phyloP scores from a whole-genome alignment of 2,329 filamentous ascomycete genomes.

The Ophiostoma fasciatum region DNA sequence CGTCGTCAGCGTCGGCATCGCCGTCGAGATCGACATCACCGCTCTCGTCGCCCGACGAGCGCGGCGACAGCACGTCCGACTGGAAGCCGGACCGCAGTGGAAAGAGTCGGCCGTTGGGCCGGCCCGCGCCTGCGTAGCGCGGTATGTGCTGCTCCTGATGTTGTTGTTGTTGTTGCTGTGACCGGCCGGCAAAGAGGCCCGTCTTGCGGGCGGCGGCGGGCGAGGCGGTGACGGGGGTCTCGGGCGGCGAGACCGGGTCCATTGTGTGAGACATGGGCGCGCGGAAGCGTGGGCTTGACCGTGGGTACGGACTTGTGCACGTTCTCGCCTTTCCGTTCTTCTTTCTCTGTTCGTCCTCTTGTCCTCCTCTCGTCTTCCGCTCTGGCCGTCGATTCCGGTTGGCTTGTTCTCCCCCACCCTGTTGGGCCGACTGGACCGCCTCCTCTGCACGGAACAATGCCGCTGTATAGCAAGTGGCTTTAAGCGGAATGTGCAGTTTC shows the following conservation, averaged over 20 bases:
- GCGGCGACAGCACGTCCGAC: conserved; percentile 24
- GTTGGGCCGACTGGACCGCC: too few relatives aligned
- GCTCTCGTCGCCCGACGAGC: conserved; percentile 18
- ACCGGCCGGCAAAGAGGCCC: conserved; percentile 8
- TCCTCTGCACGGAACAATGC: too few relatives aligned
- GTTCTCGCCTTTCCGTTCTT: too few relatives aligned
- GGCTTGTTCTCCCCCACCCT: too few relatives aligned
- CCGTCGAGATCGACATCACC: not conserved
- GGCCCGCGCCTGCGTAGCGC: too few relatives aligned
- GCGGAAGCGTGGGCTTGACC: not conserved
- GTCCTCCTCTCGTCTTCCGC: too few relatives aligned
- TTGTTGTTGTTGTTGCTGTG: too few relatives aligned
- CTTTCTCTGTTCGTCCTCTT: too few relatives aligned
- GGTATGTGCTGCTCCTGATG: conserved; percentile 3
- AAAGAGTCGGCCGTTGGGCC: too few relatives aligned
- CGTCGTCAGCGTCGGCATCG: not conserved
- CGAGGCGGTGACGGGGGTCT: conserved; percentile 24
- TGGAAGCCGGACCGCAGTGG: conserved; percentile 18
- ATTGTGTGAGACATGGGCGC: conserved; percentile 12
- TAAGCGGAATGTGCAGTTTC: too few relatives aligned
- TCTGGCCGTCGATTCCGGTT: too few relatives aligned
- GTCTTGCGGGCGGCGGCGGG: conserved; percentile 18
- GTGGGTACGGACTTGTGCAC: not conserved
- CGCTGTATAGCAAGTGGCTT: too few relatives aligned
- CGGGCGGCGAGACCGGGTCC: conserved; percentile 27